Percentiles rank a stretch among this genome's conserved stretches.
Conservation (phyloP, 2,329 filamentous ascomycete species). For the Ophiocordyceps camponoti-saundersi region DNA sequence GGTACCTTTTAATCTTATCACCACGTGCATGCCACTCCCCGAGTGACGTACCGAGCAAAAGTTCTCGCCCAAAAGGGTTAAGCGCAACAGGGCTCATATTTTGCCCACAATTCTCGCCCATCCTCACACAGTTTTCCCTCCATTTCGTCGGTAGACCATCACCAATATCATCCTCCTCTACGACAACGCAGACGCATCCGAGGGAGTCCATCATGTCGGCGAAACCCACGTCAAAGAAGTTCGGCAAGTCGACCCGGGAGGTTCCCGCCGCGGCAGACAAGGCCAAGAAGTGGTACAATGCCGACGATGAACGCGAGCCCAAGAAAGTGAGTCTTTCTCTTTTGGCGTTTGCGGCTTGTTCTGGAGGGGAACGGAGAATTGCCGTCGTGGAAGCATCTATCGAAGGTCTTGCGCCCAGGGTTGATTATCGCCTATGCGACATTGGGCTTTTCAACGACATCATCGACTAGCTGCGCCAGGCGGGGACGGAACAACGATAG, state of each 20-base stretch:
- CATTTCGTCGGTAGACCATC: conserved; percentile 22
- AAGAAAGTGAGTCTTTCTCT: conserved; percentile 69
- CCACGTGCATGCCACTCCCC: conserved; percentile 15
- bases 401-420: too few relatives aligned
- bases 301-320: conserved; percentile 72
- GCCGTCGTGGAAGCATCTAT: too few relatives aligned
- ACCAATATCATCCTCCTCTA: conserved; percentile 18
- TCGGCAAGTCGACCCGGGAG: conserved; percentile 89
- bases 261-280: conserved; percentile 77
- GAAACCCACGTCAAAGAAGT: conserved; percentile 77
- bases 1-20: too few relatives aligned
- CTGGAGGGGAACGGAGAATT: neutral
- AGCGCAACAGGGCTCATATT: conserved; percentile 24
- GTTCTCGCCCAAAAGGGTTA: conserved; percentile 12
- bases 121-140: conserved; percentile 24
- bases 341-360: neutral
- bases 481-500: too few relatives aligned
- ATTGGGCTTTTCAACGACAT: too few relatives aligned
- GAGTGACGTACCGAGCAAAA: conserved; percentile 4
- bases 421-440: too few relatives aligned
- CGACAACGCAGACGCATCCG: conserved; percentile 24
- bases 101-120: conserved; percentile 26
- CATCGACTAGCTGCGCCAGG: too few relatives aligned
- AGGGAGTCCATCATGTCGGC: conserved; percentile 49
- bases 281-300: conserved; percentile 98